Percentiles rank a stretch among this genome's conserved stretches.
phyloP scores from a whole-genome alignment of 257 asterid species.

The Orobanche coerulescens region DNA sequence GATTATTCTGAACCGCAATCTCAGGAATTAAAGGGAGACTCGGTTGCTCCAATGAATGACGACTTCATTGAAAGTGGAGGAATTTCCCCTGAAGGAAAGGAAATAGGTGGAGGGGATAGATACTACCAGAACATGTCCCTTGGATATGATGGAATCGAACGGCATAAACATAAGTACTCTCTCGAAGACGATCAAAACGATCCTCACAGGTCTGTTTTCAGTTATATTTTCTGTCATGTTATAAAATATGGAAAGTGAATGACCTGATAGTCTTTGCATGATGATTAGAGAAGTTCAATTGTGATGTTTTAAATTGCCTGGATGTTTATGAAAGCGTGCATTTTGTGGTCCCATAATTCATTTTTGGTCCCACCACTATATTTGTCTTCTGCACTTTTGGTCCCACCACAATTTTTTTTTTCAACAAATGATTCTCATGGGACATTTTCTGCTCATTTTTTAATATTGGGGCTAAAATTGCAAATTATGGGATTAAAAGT shows the following conservation, averaged over 20 bases:
- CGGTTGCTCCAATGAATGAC: conserved; percentile 24
- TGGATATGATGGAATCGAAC: conserved; percentile 41
- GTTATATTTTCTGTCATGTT: conserved; percentile 6
- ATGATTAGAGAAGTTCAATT: not conserved
- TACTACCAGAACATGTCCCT: conserved; percentile 46
- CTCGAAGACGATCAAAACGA: conserved; percentile 37
- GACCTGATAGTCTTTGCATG: conserved; percentile 6
- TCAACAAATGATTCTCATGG: too few relatives aligned
- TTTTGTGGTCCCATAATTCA: conserved; percentile 6
- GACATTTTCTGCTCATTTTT: too few relatives aligned
- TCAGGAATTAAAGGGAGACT: conserved; percentile 29
- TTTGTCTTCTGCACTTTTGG: too few relatives aligned
- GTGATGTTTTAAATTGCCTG: not conserved
- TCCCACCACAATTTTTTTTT: too few relatives aligned
- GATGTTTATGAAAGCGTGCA: not conserved
- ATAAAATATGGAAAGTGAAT: conserved; percentile 11
- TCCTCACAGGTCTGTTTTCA: conserved; percentile 43
- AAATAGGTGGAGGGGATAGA: conserved; percentile 33
- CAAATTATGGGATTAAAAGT: too few relatives aligned
- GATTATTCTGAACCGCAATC: conserved; percentile 41
- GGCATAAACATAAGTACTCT: conserved; percentile 31
- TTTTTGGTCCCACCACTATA: too few relatives aligned
- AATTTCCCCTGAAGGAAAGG: conserved; percentile 38
- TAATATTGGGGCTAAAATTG: too few relatives aligned
- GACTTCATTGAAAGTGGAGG: conserved; percentile 30